These are phyloP conservation scores for Drechslera avenae DNA, from an alignment of 2,329 filamentous ascomycete species.

Conservation along the genomic window DNA sequence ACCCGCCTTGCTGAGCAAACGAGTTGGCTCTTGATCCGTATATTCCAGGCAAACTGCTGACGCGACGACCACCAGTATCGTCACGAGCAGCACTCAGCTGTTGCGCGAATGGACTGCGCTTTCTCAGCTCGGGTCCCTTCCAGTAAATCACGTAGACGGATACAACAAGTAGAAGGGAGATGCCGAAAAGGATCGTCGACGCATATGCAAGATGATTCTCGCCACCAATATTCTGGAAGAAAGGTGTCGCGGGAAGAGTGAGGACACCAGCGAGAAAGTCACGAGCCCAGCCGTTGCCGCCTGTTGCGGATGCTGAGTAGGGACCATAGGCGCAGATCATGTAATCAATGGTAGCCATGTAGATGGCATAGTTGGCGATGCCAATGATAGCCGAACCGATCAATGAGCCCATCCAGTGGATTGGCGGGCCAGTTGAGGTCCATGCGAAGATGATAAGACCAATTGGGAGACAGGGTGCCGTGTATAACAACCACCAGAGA, in stretches of 20 bases:
- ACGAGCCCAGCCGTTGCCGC: conserved; percentile 76
- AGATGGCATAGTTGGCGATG: conserved; percentile 73
- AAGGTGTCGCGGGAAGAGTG: conserved; percentile 69
- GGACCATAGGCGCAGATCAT: conserved; percentile 77
- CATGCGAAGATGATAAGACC: conserved; percentile 75
- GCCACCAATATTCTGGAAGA: conserved; percentile 53
- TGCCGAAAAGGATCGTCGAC: conserved; percentile 60
- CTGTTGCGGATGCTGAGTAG: conserved; percentile 76
- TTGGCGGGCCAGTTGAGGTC: conserved; percentile 66
- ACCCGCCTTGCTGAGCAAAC: conserved; percentile 22
- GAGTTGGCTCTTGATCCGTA: conserved; percentile 42
- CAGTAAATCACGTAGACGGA: conserved; percentile 57
- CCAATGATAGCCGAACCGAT: conserved; percentile 71
- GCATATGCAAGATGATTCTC: conserved; percentile 57
- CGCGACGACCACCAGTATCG: conserved; percentile 40
- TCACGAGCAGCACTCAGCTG: conserved; percentile 45
- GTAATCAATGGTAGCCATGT: conserved; percentile 81
- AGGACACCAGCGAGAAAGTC: conserved; percentile 77
- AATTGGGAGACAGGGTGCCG: conserved; percentile 66
- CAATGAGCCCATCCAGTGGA: conserved; percentile 73
- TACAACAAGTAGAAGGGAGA: conserved; percentile 54
- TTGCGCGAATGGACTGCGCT: conserved; percentile 60
- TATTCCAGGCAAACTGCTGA: conserved; percentile 37
- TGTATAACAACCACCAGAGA: conserved; percentile 68
- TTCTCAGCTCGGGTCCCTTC: conserved; percentile 61